These are phyloP conservation scores for Penicillium italicum DNA, from an alignment of 2,329 filamentous ascomycete species.

Conservation along the genomic window DNA sequence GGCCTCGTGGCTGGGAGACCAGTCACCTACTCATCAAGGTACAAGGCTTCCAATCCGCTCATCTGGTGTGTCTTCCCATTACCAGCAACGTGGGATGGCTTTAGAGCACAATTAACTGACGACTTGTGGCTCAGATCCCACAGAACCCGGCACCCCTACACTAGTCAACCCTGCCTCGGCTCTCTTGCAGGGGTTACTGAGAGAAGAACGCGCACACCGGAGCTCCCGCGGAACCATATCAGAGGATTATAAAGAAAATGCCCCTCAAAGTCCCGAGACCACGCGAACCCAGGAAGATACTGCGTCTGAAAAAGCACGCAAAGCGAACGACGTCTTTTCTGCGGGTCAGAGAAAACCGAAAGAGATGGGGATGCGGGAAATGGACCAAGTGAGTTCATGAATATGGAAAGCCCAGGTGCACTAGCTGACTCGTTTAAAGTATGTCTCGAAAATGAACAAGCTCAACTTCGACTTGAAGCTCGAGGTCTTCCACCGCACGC, in stretches of 20 bases:
- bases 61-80: conserved; percentile 20
- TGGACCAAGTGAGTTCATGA: conserved; percentile 37
- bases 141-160: conserved; percentile 29
- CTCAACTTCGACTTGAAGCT: conserved; percentile 45
- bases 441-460: conserved; percentile 44
- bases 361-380: conserved; percentile 44
- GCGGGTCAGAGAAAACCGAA: conserved; percentile 34
- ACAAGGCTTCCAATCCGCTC: conserved; percentile 24
- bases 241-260: conserved; percentile 24
- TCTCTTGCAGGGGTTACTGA: conserved; percentile 40
- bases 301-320: conserved; percentile 36
- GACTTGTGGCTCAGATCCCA: conserved; percentile 23
- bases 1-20: conserved; percentile 31
- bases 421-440: conserved; percentile 29
- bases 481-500: conserved; percentile 40
- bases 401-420: not conserved
- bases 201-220: conserved; percentile 41
- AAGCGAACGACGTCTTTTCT: conserved; percentile 28
- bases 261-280: conserved; percentile 27
- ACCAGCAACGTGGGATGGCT: not conserved
- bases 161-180: conserved; percentile 40
- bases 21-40: conserved; percentile 24
- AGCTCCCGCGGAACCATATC: conserved; percentile 26
- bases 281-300: conserved; percentile 31
- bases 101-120: not conserved